phyloP scores from a whole-genome alignment of 2,329 filamentous ascomycete genomes.

The Aspergillus pseudotamarii region DNA sequence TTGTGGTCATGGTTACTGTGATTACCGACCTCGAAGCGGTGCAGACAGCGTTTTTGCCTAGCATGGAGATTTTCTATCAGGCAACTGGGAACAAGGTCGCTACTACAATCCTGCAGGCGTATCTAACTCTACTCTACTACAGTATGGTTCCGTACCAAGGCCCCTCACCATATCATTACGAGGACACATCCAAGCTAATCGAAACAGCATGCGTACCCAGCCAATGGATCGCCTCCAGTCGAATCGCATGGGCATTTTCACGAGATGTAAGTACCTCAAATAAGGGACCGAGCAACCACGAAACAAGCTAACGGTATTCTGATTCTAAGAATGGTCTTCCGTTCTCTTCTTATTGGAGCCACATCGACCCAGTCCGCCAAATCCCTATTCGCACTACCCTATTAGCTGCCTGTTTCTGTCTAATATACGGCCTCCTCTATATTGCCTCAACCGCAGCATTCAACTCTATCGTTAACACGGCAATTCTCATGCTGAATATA shows the following conservation, averaged over 20 bases:
- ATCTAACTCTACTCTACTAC: conserved; percentile 19
- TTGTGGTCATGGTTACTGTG: conserved; percentile 28
- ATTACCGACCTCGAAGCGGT: conserved; percentile 33
- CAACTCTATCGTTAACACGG: conserved; percentile 37
- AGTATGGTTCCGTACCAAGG: background rate
- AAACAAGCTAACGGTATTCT: background rate
- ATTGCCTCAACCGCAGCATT: conserved; percentile 35
- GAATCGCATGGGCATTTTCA: conserved; percentile 38
- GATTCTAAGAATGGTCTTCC: conserved; percentile 23
- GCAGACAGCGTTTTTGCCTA: conserved; percentile 18
- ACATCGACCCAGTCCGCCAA: conserved; percentile 21
- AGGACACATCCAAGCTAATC: background rate
- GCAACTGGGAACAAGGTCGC: conserved; percentile 29
- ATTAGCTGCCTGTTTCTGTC: conserved; percentile 27
- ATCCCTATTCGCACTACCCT: conserved; percentile 35
- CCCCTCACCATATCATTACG: no score
- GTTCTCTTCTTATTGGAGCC: conserved; percentile 27
- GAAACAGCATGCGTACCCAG: conserved; percentile 26
- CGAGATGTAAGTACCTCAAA: conserved; percentile 26
- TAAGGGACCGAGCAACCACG: background rate
- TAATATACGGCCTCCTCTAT: conserved; percentile 37
- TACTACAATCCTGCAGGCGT: conserved; percentile 18
- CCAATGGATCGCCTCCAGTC: conserved; percentile 36
- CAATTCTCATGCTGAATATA: conserved; percentile 34
- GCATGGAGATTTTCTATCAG: conserved; percentile 22